Base-by-base conservation (phyloP, 768 basidiomycete species). In the Flagelloscypha sp. region DNA sequence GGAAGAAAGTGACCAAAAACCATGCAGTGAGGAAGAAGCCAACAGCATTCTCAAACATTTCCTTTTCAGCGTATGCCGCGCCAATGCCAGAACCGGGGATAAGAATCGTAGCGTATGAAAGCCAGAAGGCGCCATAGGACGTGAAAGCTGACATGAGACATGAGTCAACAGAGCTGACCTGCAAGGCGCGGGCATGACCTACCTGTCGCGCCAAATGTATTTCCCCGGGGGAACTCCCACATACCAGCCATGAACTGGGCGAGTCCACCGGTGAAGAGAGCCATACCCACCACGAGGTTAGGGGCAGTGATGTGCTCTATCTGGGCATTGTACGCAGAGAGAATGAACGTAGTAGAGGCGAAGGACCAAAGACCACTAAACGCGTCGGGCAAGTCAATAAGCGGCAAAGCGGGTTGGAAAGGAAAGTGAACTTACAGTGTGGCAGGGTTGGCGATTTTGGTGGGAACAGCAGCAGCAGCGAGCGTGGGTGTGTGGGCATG, bases 241-340 rank as follows among this genome's bases (percentile, higher is more conserved):
- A 90, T 87, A 27, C 90, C 90, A 20, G 88, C 89, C 24, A 92
- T 61, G 30, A 93, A 65, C 53, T 93, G 90, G 9, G 70, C 79
- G 21, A 92, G 76, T 41, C 90, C 90, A 44, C 89, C 90, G 42
- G 74, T 74, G 57, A 78, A 84, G 45, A 86, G 51, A 17, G 87
- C 86, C 87, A 93, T 88, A 33, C 87, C 90, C 32, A 89, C 69
- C 31, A 88, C 75, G 19, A 77, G 72, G 39, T 89, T 87, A 25
- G 84, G 76, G 5, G 51, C 48, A 12, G 48, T 42, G 43, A 87
- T 63, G 16, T 58, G 49, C n/a, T 77, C 69, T 1, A 72, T 67
- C 12, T 66, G 55, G 19, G 73, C 61, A 50, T 88, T 88, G 68
- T 71, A 83, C 43, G 88, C 43, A 4, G 84, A 87, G 22, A 87